Conservation (phyloP, 306 rosid genomes). For the Lablab purpureus region DNA sequence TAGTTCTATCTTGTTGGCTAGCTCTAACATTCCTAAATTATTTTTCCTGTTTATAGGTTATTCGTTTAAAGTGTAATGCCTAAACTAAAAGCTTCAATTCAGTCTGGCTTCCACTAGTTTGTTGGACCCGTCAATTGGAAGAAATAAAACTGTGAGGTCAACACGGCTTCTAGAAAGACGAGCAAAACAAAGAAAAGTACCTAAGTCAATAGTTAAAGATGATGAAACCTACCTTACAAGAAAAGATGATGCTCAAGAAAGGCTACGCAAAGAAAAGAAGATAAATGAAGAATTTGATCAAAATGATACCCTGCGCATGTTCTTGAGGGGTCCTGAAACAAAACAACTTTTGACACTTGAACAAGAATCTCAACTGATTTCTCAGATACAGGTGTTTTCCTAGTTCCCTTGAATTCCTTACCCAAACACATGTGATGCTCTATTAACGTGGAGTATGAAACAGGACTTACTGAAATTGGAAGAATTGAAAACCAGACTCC, state of each 20-base stretch:
- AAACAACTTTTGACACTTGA: slow-evolving; percentile 78
- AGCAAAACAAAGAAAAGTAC: slow-evolving; percentile 66
- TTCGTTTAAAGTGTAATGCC: slow-evolving; percentile 48
- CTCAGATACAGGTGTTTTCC: slow-evolving; percentile 71
- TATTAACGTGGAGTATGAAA: slow-evolving; percentile 46
- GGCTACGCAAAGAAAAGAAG: slow-evolving; percentile 55
- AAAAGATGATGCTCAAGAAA: slow-evolving; percentile 49
- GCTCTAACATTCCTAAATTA: slow-evolving; percentile 40
- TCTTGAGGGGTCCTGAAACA: slow-evolving; percentile 78
- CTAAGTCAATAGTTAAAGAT: slow-evolving; percentile 50
- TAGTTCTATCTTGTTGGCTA: slow-evolving; percentile 48
- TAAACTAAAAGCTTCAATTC: slow-evolving; percentile 47
- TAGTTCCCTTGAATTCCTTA: slow-evolving; percentile 32
- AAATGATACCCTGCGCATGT: slow-evolving; percentile 69
- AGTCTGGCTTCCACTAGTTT: slow-evolving; percentile 50
- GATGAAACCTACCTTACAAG: slow-evolving; percentile 52
- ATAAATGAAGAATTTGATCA: slow-evolving; percentile 64
- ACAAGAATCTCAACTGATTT: slow-evolving; percentile 80
- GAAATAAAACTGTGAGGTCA: slow-evolving; percentile 70
- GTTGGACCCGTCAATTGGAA: slow-evolving; percentile 50
- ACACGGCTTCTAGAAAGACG: slow-evolving; percentile 79
- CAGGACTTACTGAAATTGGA: slow-evolving; percentile 81
- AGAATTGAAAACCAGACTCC: slow-evolving; percentile 69
- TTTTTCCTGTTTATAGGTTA: slow-evolving; percentile 43
- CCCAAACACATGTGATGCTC: slow-evolving; percentile 27